Conservation (phyloP, 345 rosid species). For the Hibiscus tridactylites region DNA sequence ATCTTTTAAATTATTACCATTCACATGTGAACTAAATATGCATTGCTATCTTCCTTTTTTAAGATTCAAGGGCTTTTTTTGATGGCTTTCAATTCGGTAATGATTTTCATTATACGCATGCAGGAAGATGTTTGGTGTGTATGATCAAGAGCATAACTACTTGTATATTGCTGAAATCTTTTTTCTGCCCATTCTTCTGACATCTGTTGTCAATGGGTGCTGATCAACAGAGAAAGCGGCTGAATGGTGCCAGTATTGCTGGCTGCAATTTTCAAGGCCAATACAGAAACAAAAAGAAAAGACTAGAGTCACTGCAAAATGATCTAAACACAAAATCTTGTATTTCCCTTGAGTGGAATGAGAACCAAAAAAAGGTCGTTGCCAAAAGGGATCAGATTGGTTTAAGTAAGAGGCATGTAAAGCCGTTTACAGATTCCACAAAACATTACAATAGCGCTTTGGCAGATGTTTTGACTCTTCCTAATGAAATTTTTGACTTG, state of each 20-base stretch:
- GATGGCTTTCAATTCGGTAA: background rate
- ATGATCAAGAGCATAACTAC: background rate
- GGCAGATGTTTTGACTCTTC: constrained; percentile 64
- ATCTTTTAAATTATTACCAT: background rate
- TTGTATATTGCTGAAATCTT: constrained; percentile 4
- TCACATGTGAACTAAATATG: background rate
- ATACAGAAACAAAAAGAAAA: constrained; percentile 62
- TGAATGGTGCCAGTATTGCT: constrained; percentile 26
- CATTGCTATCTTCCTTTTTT: background rate
- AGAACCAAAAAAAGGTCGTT: constrained; percentile 38
- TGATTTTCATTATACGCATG: constrained; percentile 18
- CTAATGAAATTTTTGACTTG: constrained; percentile 62
- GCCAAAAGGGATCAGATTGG: constrained; percentile 89
- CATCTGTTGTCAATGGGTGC: constrained; percentile 55
- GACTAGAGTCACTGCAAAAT: constrained; percentile 30
- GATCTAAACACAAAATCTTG: constrained; percentile 49
- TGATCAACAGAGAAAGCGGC: constrained; percentile 48
- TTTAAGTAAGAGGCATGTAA: constrained; percentile 53
- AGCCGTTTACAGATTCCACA: constrained; percentile 39
- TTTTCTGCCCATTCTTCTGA: constrained; percentile 19
- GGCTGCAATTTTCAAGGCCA: constrained; percentile 50
- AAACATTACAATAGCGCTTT: constrained; percentile 30
- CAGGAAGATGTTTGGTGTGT: constrained; percentile 2
- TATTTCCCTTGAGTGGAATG: constrained; percentile 46
- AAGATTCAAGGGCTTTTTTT: constrained; percentile 2